Evolutionary conservation across 148 eudicot species (phyloP).

Genomic region (Pharnaceum exiguum): DNA sequence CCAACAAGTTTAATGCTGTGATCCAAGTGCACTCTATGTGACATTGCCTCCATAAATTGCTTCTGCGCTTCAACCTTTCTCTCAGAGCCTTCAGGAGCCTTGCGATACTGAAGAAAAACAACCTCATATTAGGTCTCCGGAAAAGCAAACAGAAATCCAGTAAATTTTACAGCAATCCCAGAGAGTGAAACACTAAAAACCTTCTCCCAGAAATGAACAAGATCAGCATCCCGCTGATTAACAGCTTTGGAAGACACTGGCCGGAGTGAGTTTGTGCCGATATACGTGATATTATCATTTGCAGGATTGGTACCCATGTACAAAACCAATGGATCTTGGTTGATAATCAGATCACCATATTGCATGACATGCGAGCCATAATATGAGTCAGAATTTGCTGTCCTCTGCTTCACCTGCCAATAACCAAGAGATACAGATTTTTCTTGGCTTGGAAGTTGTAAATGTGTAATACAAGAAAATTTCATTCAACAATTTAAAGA

Average conservation of each 20-base stretch:
- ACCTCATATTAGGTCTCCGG: neutral
- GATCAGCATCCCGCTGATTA: slow-evolving; percentile 98
- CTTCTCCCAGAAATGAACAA: slow-evolving; percentile 95
- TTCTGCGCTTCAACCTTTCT: slow-evolving; percentile 75
- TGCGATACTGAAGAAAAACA: slow-evolving; percentile 50
- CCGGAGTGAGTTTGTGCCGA: slow-evolving; percentile 44
- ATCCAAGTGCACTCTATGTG: slow-evolving; percentile 85
- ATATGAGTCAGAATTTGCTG: slow-evolving; percentile 50
- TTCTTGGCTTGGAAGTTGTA: neutral
- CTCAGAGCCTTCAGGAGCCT: slow-evolving; percentile 86
- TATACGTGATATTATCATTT: slow-evolving; percentile 65
- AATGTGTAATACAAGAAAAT: neutral
- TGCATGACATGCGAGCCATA: slow-evolving; percentile 98
- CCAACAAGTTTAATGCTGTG: slow-evolving; percentile 69
- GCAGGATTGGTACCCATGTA: slow-evolving; percentile 95
- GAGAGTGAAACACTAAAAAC: slow-evolving; percentile 26
- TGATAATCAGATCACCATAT: slow-evolving; percentile 70
- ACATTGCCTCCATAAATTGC: slow-evolving; percentile 75
- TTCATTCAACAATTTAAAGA: neutral
- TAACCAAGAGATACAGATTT: neutral
- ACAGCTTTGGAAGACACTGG: slow-evolving; percentile 52
- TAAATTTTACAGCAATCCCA: neutral
- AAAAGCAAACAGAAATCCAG: neutral
- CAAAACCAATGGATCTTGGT: slow-evolving; percentile 43
- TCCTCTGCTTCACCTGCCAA: slow-evolving; percentile 72